Conservation (phyloP, 2,329 filamentous ascomycete species). For the Colletotrichum zoysiae region DNA sequence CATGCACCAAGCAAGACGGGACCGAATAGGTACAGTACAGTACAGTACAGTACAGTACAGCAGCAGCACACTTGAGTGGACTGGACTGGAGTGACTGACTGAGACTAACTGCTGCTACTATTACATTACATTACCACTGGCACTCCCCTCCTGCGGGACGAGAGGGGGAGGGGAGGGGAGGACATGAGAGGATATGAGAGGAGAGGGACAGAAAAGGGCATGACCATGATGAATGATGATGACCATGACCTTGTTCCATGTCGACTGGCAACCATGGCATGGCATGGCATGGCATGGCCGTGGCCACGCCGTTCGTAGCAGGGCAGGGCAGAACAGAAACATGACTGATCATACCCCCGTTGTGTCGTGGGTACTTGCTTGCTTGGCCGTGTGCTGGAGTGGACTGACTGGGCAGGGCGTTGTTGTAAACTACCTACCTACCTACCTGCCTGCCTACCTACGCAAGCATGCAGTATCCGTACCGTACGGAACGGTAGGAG, state of each 20-base stretch:
- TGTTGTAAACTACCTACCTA: background rate
- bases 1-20: slow-evolving; percentile 13
- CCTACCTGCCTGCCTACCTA: no score
- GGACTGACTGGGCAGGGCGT: slow-evolving; percentile 16
- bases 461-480: no score
- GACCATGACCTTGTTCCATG: slow-evolving; percentile 11
- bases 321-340: background rate
- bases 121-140: background rate
- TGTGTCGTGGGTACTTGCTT: no score
- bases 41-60: background rate
- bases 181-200: no score
- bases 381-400: background rate
- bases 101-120: slow-evolving; percentile 17
- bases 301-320: slow-evolving; percentile 18
- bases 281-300: background rate
- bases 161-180: no score
- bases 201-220: background rate
- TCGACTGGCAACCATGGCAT: background rate
- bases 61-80: background rate
- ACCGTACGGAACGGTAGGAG: no score
- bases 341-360: background rate
- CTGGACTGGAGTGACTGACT: slow-evolving; percentile 1
- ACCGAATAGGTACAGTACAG: background rate
- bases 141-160: background rate
- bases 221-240: background rate